Percentiles rank a stretch among this genome's conserved stretches.
Evolutionary conservation across 2,329 filamentous ascomycete species (phyloP).

Genomic region (Claviceps sp.): DNA sequence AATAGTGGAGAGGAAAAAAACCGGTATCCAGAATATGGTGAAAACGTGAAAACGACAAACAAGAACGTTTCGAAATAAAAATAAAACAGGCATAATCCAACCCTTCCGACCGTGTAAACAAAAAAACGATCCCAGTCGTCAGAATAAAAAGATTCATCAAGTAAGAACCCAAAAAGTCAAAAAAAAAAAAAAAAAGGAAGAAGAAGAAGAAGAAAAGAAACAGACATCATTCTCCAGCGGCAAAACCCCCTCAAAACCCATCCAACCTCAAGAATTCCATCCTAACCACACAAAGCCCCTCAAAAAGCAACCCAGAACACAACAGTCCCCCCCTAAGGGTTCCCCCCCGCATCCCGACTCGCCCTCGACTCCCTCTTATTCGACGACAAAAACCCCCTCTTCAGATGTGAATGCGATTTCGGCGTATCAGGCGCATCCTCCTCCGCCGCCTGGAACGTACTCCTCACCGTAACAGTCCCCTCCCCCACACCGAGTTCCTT

Average conservation of each 20-base stretch:
- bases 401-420: constrained; percentile 27
- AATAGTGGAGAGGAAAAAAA: too few relatives aligned
- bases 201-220: not conserved
- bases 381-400: constrained; percentile 44
- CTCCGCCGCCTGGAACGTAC: constrained; percentile 50
- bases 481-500: constrained; percentile 63
- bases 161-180: too few relatives aligned
- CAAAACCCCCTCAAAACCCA: too few relatives aligned
- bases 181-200: not conserved
- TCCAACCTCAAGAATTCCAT: too few relatives aligned
- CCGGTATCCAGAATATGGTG: too few relatives aligned
- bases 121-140: not conserved
- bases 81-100: too few relatives aligned
- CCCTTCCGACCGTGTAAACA: too few relatives aligned
- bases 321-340: constrained; percentile 15
- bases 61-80: too few relatives aligned
- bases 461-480: constrained; percentile 61
- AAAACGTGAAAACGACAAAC: too few relatives aligned
- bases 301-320: constrained; percentile 7
- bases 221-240: too few relatives aligned
- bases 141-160: not conserved
- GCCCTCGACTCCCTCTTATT: constrained; percentile 34
- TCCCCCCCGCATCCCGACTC: constrained; percentile 31
- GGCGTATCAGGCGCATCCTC: constrained; percentile 31
- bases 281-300: not conserved